Conservation (phyloP, 176 grass and related monocot species). For the Guadua angustifolia region DNA sequence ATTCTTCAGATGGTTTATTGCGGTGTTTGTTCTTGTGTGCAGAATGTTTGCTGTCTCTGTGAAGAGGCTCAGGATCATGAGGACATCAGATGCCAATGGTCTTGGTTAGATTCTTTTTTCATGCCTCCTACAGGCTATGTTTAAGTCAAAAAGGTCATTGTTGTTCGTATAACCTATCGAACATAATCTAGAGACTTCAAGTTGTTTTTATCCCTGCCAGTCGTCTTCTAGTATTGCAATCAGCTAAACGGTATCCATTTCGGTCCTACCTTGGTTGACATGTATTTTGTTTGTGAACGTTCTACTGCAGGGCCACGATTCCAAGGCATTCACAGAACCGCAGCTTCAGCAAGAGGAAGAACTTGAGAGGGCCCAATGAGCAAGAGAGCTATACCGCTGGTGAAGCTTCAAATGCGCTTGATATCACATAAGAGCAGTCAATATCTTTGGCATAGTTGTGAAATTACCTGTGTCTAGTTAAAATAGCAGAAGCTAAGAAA, state of each 20-base stretch:
- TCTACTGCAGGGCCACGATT: conserved; percentile 27
- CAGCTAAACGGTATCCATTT: not conserved
- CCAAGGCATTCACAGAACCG: conserved; percentile 35
- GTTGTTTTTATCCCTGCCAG: not conserved
- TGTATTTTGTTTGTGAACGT: not conserved
- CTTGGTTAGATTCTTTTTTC: conserved; percentile 52
- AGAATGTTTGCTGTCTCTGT: conserved; percentile 75
- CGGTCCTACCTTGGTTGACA: not conserved
- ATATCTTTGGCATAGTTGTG: conserved; percentile 7
- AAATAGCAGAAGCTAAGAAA: conserved; percentile 32
- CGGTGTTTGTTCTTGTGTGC: conserved; percentile 9
- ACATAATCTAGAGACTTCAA: not conserved
- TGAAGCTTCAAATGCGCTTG: conserved; percentile 31
- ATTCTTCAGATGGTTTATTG: conserved; percentile 25
- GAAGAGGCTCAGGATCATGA: conserved; percentile 85
- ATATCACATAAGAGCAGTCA: not conserved
- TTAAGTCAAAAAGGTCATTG: not conserved
- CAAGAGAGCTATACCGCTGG: conserved; percentile 28
- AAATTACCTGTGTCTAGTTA: conserved; percentile 42
- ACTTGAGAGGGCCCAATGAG: not conserved
- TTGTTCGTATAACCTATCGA: not conserved
- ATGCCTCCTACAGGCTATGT: not conserved
- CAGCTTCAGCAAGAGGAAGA: conserved; percentile 37
- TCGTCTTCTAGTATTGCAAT: not conserved
- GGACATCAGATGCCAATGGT: conserved; percentile 55